A percentile compares a stretch with the other conserved stretches of the same genome.
Evolutionary conservation across 108 stramenopile species (phyloP).

Genomic region (Cyclotella kingstonii): DNA sequence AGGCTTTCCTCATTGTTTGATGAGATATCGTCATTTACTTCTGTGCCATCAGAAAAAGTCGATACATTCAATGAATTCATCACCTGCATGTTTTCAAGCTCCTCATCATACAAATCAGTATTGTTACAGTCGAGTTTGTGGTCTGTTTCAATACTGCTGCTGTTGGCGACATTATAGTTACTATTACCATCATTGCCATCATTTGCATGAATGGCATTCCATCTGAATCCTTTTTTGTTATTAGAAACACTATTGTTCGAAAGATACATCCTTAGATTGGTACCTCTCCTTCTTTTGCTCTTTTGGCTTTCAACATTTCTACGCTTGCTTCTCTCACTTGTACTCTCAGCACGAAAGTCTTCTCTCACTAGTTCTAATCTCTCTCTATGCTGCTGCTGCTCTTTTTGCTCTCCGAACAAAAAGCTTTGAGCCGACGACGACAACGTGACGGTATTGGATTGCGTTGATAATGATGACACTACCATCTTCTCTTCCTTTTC

Average conservation of each 20-base stretch:
- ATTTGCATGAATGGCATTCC: constrained; percentile 3
- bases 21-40: no score
- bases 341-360: no score
- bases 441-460: background rate
- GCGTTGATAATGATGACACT: no score
- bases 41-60: no score
- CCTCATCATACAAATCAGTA: no score
- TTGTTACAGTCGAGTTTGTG: no score
- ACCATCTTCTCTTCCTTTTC: background rate
- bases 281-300: background rate
- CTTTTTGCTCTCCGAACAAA: background rate
- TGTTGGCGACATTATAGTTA: background rate
- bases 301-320: background rate
- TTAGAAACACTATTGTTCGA: background rate
- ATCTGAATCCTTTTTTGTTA: background rate
- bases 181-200: background rate
- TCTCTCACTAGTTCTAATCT: no score
- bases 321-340: no score
- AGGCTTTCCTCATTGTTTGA: no score
- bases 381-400: no score
- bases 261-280: background rate
- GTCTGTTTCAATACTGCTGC: constrained; percentile 17
- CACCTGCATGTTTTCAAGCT: no score
- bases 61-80: no score
- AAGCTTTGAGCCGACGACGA: background rate